Base-by-base conservation (phyloP, 106 monocot species). In the Triglochin maritima region DNA sequence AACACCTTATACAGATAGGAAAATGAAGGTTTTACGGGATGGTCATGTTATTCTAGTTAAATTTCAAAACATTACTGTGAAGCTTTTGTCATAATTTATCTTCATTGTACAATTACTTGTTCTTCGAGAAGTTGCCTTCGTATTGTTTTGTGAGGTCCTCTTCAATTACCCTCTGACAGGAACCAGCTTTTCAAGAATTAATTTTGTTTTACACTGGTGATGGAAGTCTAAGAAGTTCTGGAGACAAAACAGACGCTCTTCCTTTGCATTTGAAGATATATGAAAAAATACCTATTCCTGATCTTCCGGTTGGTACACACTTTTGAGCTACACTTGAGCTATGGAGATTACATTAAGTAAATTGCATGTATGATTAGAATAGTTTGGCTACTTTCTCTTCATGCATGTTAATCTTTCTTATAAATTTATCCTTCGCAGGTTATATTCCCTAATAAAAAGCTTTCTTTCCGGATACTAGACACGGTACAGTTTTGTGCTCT, bases 151-250 rank as follows among this genome's bases (percentile, higher is more conserved):
- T n/a, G n/a, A n/a, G n/a, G n/a, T n/a, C n/a, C n/a, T n/a, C n/a
- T n/a, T n/a, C n/a, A n/a, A n/a, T n/a, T n/a, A n/a, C n/a, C n/a
- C n/a, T n/a, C n/a, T n/a, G n/a, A n/a, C 79, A 96, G 96, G 96
- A 96, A 47, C 96, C 91, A 67, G 83, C 96, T 77, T 96, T 96
- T 70, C 83, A 96, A 84, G 90, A 96, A 68, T 76, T 96, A 72
- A 85, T 96, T 76, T 79, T 96, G 17, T 77, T 96, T 76, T 91
- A 91, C 63, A 86, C 83, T 55, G 91, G 82, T 13, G 78, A 81
- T 59, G 50, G 50, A 57, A 79, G 47, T 80, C 79, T 75, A 82
- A 79, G 43, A 53, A 69, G 69, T 67, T 69, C 65, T 65, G 49
- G 46, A 56, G 74, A 69, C 12, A 78, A 60, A 17, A 13, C 46